These are phyloP conservation scores for Colletotrichum acutatum DNA, from an alignment of 2,329 filamentous ascomycete genomes.

Conservation along the genomic window DNA sequence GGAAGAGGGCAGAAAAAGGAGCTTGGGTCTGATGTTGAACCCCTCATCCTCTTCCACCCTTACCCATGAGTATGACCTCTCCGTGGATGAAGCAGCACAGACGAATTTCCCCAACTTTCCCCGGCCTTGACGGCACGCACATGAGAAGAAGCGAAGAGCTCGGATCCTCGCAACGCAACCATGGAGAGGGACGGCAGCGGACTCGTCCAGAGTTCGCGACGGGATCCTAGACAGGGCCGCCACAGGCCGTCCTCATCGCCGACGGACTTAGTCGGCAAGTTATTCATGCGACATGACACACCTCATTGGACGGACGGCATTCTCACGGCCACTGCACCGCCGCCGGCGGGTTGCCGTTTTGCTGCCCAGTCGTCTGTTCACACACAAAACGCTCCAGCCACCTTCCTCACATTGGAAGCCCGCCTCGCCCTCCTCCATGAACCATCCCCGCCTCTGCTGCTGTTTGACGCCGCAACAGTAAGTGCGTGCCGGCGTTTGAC, in stretches of 20 bases:
- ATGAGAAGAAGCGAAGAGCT: not conserved
- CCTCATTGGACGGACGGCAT: not conserved
- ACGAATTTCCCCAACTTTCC: not conserved
- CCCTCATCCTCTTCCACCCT: not conserved
- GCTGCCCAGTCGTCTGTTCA: not conserved
- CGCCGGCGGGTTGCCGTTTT: conserved; percentile 18
- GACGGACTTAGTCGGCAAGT: not conserved
- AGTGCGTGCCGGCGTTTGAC: not conserved
- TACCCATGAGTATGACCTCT: not conserved
- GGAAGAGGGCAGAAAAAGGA: not conserved
- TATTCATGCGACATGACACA: not conserved
- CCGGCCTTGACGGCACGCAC: not conserved
- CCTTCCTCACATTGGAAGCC: not conserved
- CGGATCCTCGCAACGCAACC: not conserved
- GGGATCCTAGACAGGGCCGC: not conserved
- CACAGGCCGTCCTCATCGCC: not conserved
- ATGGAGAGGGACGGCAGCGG: not conserved
- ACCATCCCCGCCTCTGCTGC: not conserved
- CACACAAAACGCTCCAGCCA: not conserved
- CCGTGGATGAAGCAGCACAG: not conserved
- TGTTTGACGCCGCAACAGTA: not conserved
- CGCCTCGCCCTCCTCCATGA: too few relatives aligned
- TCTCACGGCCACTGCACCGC: not conserved
- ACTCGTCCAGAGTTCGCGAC: not conserved
- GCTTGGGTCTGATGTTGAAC: conserved; percentile 14